Evolutionary conservation across 352 stramenopile genomes (phyloP).

Genomic region (Globisporangium cystogenes): DNA sequence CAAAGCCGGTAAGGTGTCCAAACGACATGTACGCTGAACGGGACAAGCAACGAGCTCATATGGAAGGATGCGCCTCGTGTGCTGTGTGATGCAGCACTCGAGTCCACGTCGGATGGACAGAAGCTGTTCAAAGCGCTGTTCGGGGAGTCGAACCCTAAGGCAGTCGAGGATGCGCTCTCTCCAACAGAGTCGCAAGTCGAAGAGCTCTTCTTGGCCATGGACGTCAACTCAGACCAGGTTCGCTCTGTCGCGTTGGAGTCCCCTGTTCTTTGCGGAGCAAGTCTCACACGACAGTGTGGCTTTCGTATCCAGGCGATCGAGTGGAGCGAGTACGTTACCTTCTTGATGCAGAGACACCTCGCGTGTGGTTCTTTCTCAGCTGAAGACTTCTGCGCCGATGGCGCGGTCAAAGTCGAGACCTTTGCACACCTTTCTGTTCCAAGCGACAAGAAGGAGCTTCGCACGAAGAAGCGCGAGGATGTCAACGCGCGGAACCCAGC

Average conservation of each 20-base stretch:
- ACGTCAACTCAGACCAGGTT: conserved; percentile 46
- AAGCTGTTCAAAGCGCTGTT: conserved; percentile 35
- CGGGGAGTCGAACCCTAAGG: not conserved
- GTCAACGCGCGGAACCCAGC: not conserved
- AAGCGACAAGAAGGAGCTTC: conserved; percentile 15
- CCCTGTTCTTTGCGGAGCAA: not conserved
- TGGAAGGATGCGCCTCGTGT: not conserved
- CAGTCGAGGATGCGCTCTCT: not conserved
- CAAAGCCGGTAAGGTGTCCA: conserved; percentile 21
- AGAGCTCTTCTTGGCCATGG: conserved; percentile 42
- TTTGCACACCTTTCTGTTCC: not conserved
- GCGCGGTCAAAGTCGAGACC: not conserved
- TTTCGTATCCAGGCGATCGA: conserved; percentile 24
- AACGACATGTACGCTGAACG: not conserved
- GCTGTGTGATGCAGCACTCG: conserved; percentile 24
- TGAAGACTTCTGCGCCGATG: not conserved
- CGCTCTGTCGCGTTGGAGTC: not conserved
- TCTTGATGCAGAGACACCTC: conserved; percentile 21
- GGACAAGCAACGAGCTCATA: too few species aligned
- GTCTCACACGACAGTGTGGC: not conserved
- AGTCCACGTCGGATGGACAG: conserved; percentile 27
- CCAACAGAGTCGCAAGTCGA: conserved; percentile 15
- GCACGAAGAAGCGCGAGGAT: conserved; percentile 28
- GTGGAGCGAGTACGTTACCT: conserved; percentile 56
- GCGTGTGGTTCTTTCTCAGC: not conserved